Conservation (phyloP, 352 stramenopile species). For the Phytophthora citrophthora region DNA sequence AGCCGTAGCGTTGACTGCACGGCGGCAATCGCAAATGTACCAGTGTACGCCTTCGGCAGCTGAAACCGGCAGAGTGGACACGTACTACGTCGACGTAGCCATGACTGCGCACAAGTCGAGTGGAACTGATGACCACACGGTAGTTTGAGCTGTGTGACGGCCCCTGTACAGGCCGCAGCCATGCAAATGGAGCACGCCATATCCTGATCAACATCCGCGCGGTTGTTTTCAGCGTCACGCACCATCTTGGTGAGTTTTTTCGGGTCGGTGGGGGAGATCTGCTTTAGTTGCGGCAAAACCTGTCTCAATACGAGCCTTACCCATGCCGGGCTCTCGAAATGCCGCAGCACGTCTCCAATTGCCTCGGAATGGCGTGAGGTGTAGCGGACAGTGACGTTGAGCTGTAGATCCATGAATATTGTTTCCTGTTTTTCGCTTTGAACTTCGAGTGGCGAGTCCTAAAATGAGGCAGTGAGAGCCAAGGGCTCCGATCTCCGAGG, state of each 20-base stretch:
- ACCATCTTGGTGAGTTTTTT: constrained; percentile 33
- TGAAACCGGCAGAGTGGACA: constrained; percentile 95
- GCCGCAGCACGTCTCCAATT: constrained; percentile 21
- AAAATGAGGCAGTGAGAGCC: constrained; percentile 17
- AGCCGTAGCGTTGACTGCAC: constrained; percentile 68
- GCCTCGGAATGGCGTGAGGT: background rate
- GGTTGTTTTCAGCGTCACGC: constrained; percentile 21
- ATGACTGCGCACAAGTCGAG: constrained; percentile 89
- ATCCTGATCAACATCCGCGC: constrained; percentile 17
- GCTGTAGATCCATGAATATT: constrained; percentile 29
- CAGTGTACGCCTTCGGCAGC: constrained; percentile 73
- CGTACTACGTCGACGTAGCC: constrained; percentile 89
- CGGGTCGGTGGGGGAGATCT: constrained; percentile 22
- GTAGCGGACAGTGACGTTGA: constrained; percentile 22
- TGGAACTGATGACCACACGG: constrained; percentile 94
- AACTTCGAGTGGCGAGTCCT: constrained; percentile 6
- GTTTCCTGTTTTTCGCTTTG: constrained; percentile 2
- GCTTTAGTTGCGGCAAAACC: constrained; percentile 27
- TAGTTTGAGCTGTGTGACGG: constrained; percentile 56
- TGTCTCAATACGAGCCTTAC: constrained; percentile 21
- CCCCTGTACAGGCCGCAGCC: background rate
- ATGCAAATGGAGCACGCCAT: constrained; percentile 90
- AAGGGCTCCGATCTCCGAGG: constrained; percentile 3
- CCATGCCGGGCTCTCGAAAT: constrained; percentile 26
- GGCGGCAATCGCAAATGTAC: constrained; percentile 66